Percentiles rank a stretch among this genome's conserved stretches.
These are phyloP conservation scores for Nakaseomyces nivariensis DNA, from an alignment of 1,139 yeast genomes.

Conservation along the genomic window DNA sequence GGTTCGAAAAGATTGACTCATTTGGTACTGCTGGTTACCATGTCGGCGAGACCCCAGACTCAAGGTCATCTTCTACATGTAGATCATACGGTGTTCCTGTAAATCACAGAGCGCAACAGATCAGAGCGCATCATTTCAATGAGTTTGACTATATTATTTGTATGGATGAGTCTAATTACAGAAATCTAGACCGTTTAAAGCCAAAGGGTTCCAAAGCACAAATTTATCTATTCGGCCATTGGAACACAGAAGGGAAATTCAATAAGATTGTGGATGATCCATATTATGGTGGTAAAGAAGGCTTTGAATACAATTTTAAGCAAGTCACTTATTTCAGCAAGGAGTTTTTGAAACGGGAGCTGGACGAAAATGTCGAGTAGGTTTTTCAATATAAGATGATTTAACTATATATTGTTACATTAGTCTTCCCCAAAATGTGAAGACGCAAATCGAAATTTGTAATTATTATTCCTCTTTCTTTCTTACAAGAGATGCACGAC, in stretches of 20 bases:
- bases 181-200: slow-evolving; percentile 46
- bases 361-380: slow-evolving; percentile 6
- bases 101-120: slow-evolving; percentile 66
- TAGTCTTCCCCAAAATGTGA: neutral
- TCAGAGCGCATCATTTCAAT: slow-evolving; percentile 45
- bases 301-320: slow-evolving; percentile 68
- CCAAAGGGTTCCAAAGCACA: slow-evolving; percentile 45
- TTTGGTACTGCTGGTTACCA: slow-evolving; percentile 87
- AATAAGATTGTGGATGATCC: slow-evolving; percentile 72
- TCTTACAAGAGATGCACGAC: neutral
- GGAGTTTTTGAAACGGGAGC: slow-evolving; percentile 46
- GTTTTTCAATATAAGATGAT: neutral
- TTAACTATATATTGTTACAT: slow-evolving; percentile 3
- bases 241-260: slow-evolving; percentile 39
- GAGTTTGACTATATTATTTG: slow-evolving; percentile 76
- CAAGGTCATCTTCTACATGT: slow-evolving; percentile 62
- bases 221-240: slow-evolving; percentile 66
- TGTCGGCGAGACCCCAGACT: slow-evolving; percentile 71
- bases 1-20: slow-evolving; percentile 57
- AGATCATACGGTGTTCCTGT: slow-evolving; percentile 64
- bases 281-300: slow-evolving; percentile 77
- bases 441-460: neutral
- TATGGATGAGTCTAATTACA: slow-evolving; percentile 67
- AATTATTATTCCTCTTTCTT: neutral
- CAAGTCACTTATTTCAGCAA: slow-evolving; percentile 69